A percentile compares a stretch with the other conserved stretches of the same genome.
These are phyloP conservation scores for Tuctoria greenei DNA, from an alignment of 176 grass and related monocot species.

Conservation along the genomic window DNA sequence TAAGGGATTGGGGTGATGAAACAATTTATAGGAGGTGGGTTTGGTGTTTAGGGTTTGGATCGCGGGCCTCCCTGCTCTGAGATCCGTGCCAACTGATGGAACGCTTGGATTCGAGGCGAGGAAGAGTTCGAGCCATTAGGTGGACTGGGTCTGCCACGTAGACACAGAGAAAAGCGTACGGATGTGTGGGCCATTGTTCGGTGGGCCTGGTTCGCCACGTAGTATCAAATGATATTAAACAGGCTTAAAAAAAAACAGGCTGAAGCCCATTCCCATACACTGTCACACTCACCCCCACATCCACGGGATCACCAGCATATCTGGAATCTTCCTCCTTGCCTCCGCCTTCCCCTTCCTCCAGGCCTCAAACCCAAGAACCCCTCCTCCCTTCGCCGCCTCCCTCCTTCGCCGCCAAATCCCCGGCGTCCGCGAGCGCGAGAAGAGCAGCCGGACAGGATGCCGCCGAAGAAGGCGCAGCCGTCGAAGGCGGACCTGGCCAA, in stretches of 20 bases:
- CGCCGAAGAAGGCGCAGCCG: constrained; percentile 69
- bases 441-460: constrained; percentile 54
- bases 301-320: constrained; percentile 34
- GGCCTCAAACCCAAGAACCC: constrained; percentile 51
- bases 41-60: constrained; percentile 45
- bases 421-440: neutral
- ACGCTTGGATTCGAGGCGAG: neutral
- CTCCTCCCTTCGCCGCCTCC: constrained; percentile 24
- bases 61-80: neutral
- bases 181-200: neutral
- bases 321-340: constrained; percentile 55
- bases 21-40: constrained; percentile 20
- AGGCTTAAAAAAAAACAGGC: too few relatives aligned
- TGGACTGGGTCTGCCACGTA: constrained; percentile 22
- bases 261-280: too few relatives aligned
- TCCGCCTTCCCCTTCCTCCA: constrained; percentile 29
- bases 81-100: constrained; percentile 16
- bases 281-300: too few relatives aligned
- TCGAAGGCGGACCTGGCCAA: constrained; percentile 82
- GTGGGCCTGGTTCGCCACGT: constrained; percentile 23
- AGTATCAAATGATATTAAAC: too few relatives aligned
- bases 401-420: constrained; percentile 11
- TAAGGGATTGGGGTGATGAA: neutral
- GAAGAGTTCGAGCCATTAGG: neutral
- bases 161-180: neutral